phyloP scores from a whole-genome alignment of 1,284 basidiomycete genomes.

The Meira nashicola region DNA sequence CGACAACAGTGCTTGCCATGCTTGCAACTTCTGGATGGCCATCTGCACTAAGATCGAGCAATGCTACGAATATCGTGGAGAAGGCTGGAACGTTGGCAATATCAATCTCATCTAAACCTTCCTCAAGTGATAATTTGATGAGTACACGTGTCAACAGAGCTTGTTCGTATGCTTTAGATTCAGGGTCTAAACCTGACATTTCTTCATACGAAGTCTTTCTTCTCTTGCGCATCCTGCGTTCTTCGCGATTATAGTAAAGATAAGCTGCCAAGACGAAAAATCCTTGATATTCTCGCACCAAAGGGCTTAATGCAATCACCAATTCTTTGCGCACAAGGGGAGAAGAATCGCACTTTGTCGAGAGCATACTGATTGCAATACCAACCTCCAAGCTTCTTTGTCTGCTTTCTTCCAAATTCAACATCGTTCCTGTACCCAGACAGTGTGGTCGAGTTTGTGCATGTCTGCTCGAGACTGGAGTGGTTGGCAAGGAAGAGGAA shows the following conservation, averaged over 20 bases:
- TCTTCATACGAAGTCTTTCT: neutral
- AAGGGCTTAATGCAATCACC: slow-evolving; percentile 80
- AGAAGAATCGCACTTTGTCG: slow-evolving; percentile 84
- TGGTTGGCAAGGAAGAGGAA: slow-evolving; percentile 27
- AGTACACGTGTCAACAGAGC: slow-evolving; percentile 69
- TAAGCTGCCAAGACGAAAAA: slow-evolving; percentile 94
- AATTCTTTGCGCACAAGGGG: slow-evolving; percentile 95
- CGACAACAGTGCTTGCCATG: slow-evolving; percentile 82
- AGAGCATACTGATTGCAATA: slow-evolving; percentile 60
- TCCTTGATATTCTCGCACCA: slow-evolving; percentile 92
- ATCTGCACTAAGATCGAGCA: slow-evolving; percentile 87
- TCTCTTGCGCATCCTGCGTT: slow-evolving; percentile 56
- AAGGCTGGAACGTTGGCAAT: slow-evolving; percentile 75
- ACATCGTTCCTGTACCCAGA: slow-evolving; percentile 78
- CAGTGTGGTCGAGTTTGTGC: slow-evolving; percentile 22
- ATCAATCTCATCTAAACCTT: slow-evolving; percentile 69
- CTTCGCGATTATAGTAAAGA: slow-evolving; percentile 80
- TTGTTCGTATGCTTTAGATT: slow-evolving; percentile 52
- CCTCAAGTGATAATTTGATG: slow-evolving; percentile 62
- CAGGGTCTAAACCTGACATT: neutral
- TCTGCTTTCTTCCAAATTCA: slow-evolving; percentile 69
- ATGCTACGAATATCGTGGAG: slow-evolving; percentile 83
- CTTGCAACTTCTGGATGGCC: slow-evolving; percentile 87
- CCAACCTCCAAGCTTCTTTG: slow-evolving; percentile 62
- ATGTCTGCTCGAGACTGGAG: slow-evolving; percentile 10